phyloP scores from a whole-genome alignment of 306 rosid genomes.

The Inga oerstediana region DNA sequence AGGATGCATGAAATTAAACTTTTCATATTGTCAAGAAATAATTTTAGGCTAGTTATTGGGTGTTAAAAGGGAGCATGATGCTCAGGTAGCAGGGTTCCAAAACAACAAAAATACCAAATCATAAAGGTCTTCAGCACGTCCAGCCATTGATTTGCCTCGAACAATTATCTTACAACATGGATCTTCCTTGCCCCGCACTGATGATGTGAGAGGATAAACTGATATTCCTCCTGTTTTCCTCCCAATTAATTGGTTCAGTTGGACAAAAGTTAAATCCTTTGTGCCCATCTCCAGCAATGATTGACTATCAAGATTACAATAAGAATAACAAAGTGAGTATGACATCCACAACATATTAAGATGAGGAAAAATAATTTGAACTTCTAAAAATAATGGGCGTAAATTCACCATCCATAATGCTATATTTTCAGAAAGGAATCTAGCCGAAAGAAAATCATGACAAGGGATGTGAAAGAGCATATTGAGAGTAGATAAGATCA shows the following conservation, averaged over 20 bases:
- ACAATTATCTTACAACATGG: conserved; percentile 86
- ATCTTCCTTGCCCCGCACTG: conserved; percentile 77
- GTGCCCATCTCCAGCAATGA: conserved; percentile 99
- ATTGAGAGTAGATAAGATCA: conserved; percentile 6
- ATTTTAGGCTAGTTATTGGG: not conserved
- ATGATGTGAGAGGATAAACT: conserved; percentile 90
- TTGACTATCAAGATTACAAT: conserved; percentile 66
- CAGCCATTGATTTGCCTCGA: conserved; percentile 97
- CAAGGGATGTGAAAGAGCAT: conserved; percentile 1
- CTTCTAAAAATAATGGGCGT: not conserved
- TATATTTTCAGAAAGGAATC: not conserved
- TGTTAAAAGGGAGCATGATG: conserved; percentile 8
- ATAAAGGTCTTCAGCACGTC: conserved; percentile 82
- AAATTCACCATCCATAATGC: not conserved
- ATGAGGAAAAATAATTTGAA: conserved; percentile 24
- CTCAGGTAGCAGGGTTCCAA: not conserved
- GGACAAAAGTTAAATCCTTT: conserved; percentile 92
- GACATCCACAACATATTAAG: conserved; percentile 6
- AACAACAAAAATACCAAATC: conserved; percentile 64
- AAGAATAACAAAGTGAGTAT: conserved; percentile 19
- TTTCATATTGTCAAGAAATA: conserved; percentile 7
- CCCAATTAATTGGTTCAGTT: conserved; percentile 92
- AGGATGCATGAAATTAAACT: conserved; percentile 38
- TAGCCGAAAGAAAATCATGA: not conserved
- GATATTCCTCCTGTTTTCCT: conserved; percentile 99